Evolutionary conservation across 2,329 filamentous ascomycete species (phyloP), one percentile per base, ranked within the genome.

Genomic region (Beauveria sp.): DNA sequence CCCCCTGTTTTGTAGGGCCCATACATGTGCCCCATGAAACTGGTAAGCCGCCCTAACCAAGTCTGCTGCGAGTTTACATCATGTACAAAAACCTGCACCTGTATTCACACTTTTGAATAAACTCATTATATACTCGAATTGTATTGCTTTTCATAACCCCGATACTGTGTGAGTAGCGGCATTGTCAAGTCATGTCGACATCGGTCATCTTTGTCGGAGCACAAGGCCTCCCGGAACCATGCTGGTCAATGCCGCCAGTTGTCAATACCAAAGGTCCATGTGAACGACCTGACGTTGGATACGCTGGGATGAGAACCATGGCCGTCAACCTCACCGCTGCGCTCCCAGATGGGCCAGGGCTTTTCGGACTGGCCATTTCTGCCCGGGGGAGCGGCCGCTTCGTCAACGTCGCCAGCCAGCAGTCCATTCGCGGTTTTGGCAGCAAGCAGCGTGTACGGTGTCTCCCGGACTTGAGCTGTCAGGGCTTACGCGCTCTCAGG

Each of bases 361-460:
- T 74, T 73, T 3, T 26, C 26, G 72, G 71, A 0, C 71, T 71
- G 0, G 63, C 62, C 2, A 73, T 73, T 71, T 71, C 72, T 0
- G 61, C 64, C 8, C 65, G 70, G 0, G 71, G 71, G 0, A 68
- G 67, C 54, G 72, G 72, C 0, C 64, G 71, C 1, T 73, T 74
- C 46, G 70, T 73, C 65, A 74, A 73, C 58, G 63, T 73, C 16
- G 66, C 66, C 28, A 69, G 69, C 52, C 72, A 73, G 50, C 71
- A 73, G 18, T 65, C 70, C 0, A 71, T 72, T 5, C 65, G 71
- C 3, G 71, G 69, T 0, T 72, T 64, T 7, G 71, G 70, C 0
- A 71, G 72, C 46, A 37, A 71, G 72, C 24, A 71, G 72, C 5
- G 72, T 70, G 0, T 73, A 73, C 9, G 70, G 72, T 5, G 71